Percentiles rank a stretch among this genome's conserved stretches.
phyloP scores from a whole-genome alignment of 2,329 filamentous ascomycete species.

The Ophiognomonia clavigignenti-juglandacearum region DNA sequence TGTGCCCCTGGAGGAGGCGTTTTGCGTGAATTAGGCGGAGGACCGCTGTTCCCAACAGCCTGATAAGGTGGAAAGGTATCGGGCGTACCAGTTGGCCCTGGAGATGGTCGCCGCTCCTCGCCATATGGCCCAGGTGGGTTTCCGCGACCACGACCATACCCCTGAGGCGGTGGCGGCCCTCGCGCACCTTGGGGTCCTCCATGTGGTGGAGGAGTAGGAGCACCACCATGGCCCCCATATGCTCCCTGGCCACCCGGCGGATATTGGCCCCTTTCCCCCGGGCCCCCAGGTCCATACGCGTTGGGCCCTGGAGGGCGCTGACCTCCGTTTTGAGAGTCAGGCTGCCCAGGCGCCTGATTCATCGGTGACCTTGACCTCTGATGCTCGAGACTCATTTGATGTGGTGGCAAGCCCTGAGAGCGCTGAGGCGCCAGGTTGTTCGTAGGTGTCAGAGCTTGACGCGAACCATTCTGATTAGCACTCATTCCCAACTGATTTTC shows the following conservation, averaged over 20 bases:
- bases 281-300: constrained; percentile 23
- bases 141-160: constrained; percentile 15
- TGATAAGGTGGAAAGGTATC: constrained; percentile 9
- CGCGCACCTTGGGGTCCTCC: constrained; percentile 20
- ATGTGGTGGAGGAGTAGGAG: constrained; percentile 14
- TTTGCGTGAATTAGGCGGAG: constrained; percentile 4
- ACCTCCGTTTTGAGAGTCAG: constrained; percentile 18
- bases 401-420: constrained; percentile 35
- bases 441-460: constrained; percentile 45
- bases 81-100: constrained; percentile 7
- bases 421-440: constrained; percentile 27
- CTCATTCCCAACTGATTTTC: constrained; percentile 42
- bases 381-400: constrained; percentile 34
- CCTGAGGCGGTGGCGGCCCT: constrained; percentile 23
- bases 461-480: constrained; percentile 51
- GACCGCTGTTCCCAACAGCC: background rate
- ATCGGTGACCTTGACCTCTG: constrained; percentile 42
- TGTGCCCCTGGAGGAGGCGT: constrained; percentile 11
- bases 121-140: constrained; percentile 19
- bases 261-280: constrained; percentile 16
- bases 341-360: constrained; percentile 29
- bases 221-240: constrained; percentile 4
- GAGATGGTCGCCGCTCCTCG: constrained; percentile 10
- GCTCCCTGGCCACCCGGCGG: constrained; percentile 10
- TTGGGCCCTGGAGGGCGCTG: constrained; percentile 26